These are phyloP conservation scores for Termitomyces sp. DNA, from an alignment of 768 basidiomycete species.

Conservation along the genomic window DNA sequence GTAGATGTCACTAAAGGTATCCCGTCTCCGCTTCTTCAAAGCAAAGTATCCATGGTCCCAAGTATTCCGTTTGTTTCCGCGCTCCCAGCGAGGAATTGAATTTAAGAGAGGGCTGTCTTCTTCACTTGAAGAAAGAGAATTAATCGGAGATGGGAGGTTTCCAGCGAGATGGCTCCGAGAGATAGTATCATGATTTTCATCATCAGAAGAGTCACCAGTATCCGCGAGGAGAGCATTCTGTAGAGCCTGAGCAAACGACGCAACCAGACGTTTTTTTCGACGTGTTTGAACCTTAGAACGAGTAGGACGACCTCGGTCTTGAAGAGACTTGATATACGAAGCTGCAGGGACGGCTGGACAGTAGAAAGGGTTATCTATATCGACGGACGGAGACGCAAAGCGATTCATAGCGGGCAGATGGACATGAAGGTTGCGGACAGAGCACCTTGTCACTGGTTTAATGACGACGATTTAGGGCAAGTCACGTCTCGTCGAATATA, in stretches of 20 bases:
- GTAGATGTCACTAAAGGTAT: not conserved
- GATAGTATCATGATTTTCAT: constrained; percentile 4
- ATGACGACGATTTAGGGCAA: not conserved
- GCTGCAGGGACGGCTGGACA: constrained; percentile 46
- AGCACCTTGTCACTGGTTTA: not conserved
- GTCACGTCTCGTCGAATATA: not conserved
- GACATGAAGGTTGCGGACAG: not conserved
- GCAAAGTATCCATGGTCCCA: constrained; percentile 22
- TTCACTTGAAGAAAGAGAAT: constrained; percentile 11
- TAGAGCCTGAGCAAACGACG: constrained; percentile 28
- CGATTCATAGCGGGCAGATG: not conserved
- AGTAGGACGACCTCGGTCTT: constrained; percentile 21
- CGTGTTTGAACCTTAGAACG: constrained; percentile 9
- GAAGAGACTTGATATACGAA: constrained; percentile 40
- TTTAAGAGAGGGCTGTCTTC: constrained; percentile 7
- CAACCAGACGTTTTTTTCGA: constrained; percentile 15
- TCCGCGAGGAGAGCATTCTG: constrained; percentile 20
- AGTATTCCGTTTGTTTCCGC: constrained; percentile 8
- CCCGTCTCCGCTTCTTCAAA: constrained; percentile 8
- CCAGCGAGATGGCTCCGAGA: not conserved
- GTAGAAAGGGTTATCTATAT: constrained; percentile 54
- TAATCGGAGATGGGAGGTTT: not conserved
- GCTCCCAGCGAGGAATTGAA: constrained; percentile 16
- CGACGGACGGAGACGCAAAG: constrained; percentile 30
- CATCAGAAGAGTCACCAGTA: constrained; percentile 13